Conservation (phyloP, 2,329 filamentous ascomycete species). For the Mollisiaceae sp. region DNA sequence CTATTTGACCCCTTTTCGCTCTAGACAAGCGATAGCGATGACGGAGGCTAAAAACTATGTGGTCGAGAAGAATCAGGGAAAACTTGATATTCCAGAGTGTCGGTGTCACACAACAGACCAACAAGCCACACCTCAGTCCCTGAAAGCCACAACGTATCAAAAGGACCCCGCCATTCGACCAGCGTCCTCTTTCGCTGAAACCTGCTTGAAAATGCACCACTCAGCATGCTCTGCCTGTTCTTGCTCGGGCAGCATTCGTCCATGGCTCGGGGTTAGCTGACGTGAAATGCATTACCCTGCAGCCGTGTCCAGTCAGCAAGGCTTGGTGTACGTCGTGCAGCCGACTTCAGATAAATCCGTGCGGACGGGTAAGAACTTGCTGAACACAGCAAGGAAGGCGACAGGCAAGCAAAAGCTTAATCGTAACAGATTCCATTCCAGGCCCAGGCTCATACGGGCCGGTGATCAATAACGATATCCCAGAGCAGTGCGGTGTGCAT, state of each 20-base stretch:
- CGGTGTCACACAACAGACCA: not conserved
- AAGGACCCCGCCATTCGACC: slow-evolving; percentile 3
- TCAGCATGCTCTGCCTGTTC: not conserved
- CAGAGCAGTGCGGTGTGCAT: not conserved
- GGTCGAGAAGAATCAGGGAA: not conserved
- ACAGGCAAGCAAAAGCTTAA: not conserved
- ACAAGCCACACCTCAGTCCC: slow-evolving; percentile 1
- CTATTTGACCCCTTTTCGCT: too few relatives aligned
- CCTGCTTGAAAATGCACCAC: not conserved
- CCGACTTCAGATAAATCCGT: not conserved
- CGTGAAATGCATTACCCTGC: not conserved
- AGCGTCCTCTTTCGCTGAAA: not conserved
- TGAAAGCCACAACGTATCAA: slow-evolving; percentile 1
- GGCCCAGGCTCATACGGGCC: not conserved
- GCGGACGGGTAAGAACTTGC: not conserved
- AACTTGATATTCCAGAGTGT: not conserved
- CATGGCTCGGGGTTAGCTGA: not conserved
- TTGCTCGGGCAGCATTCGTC: not conserved
- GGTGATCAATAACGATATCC: not conserved
- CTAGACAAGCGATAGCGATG: not conserved
- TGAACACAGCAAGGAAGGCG: not conserved
- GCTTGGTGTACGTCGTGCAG: not conserved
- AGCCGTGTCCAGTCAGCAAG: not conserved
- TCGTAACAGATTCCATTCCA: not conserved
- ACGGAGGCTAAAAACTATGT: not conserved